Evolutionary conservation across 192 early-diverging fungal species (phyloP), one percentile per base, ranked within the genome.

Genomic region (Backusella mclennaniae): DNA sequence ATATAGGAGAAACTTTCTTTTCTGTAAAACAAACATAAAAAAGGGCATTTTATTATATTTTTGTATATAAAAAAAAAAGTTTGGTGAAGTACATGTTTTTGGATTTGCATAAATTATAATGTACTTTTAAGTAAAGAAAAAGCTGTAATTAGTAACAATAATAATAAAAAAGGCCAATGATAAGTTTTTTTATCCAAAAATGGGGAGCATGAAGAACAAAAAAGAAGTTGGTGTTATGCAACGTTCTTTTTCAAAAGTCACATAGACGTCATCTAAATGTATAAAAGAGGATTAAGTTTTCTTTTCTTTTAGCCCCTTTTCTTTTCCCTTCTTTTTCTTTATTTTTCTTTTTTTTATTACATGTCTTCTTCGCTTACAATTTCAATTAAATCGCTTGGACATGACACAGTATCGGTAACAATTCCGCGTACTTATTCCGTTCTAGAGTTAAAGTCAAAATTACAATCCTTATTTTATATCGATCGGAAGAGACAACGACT

Each of bases 401-500:
- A 73, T 68, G 33, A 44, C 11, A 87, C 84, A 11, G 76, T 83
- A 26, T 76, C 85, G n/a, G 82, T 87, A 31, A 71, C 77, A 8
- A 36, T 85, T 1, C 77, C 82, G 21, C 59, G 81, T 29, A 74
- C 63, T n/a, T 80, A 79, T 12, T 83, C 85, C 6, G 85, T 87
- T 0, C 72, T 85, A 12, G 71, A 83, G 12, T 70, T 87, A 44
- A 87, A 87, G 42, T 82, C 85, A 36, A 70, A 75, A 6, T 79
- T 87, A 38, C 79, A 82, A 21, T 39, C 75, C n/a, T 49, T 83
- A 49, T 76, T 83, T 15, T 49, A 83, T 31, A 80, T 87, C 0
- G 80, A 82, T 14, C 77, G 76, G 39, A 77, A 79, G 26, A 82
- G 84, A 29, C 85, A 87, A 56, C 84, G 85, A 33, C 79, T 87